Conservation (phyloP, 164 flowering plant species). For the Cinnamomum micranthum region DNA sequence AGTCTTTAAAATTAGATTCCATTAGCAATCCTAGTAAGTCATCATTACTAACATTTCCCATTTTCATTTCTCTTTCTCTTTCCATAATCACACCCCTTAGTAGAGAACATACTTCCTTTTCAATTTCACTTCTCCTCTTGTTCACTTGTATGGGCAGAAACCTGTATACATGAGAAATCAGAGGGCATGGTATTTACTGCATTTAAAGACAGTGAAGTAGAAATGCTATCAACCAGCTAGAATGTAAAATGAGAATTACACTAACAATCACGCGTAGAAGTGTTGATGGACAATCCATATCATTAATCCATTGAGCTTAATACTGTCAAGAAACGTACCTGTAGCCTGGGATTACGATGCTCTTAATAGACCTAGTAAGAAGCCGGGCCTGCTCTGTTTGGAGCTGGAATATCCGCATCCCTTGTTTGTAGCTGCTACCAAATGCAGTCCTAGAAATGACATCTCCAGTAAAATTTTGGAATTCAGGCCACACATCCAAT, state of each 20-base stretch:
- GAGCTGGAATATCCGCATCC: slow-evolving; percentile 26
- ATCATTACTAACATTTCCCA: slow-evolving; percentile 4
- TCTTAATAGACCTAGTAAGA: neutral
- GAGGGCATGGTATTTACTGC: no score
- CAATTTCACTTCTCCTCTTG: slow-evolving; percentile 2
- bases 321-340: slow-evolving; percentile 11
- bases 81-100: slow-evolving; percentile 4
- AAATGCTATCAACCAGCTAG: no score
- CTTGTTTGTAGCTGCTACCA: slow-evolving; percentile 33
- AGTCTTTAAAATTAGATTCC: slow-evolving; percentile 1
- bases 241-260: no score
- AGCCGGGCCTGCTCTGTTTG: slow-evolving; percentile 16
- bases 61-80: slow-evolving; percentile 12
- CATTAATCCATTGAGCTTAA: neutral
- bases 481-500: slow-evolving; percentile 24
- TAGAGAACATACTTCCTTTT: slow-evolving; percentile 2
- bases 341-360: slow-evolving; percentile 26
- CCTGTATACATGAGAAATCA: slow-evolving; percentile 1
- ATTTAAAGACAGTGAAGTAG: no score
- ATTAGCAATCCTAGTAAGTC: slow-evolving; percentile 15
- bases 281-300: no score
- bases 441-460: slow-evolving; percentile 30
- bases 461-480: slow-evolving; percentile 25
- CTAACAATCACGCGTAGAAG: no score
- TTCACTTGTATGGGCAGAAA: slow-evolving; percentile 11